Evolutionary conservation across 1,139 yeast genomes (phyloP), one percentile per base, ranked within the genome.

Genomic region (Debaryomyces subglobosus): DNA sequence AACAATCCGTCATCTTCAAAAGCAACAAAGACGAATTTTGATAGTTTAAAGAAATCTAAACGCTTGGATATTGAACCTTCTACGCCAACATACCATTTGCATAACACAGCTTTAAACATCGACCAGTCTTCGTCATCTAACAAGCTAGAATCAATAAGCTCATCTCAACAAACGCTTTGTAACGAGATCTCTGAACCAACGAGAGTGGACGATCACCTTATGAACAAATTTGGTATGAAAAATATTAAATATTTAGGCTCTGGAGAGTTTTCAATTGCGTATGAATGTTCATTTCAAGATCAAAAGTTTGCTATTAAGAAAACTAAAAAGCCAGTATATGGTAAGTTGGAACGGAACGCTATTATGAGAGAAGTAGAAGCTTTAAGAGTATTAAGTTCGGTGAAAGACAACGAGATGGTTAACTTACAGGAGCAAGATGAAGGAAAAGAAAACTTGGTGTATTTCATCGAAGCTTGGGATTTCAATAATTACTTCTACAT

Each of bases 241-340:
- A 81, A 84, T 56, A 90, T 92, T 42, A 78, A 79, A 46, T 69
- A 85, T 44, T 74, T 91, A 45, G 97, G 96, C 3, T 74, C 81
- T 37, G 98, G 99, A 18, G 96, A 90, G 65, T 94, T 94, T 62
- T 89, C 97, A 3, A 75, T 84, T 40, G 98, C 96, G 10, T 94
- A 83, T 66, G 90, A 88, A 59, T 85, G 88, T 50, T 68, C 89
- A 55, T 78, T 83, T 66, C 80, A 86, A 61, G 71, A 80, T 47
- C 80, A 80, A 35, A 82, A 81, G 57, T 90, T 84, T 67, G 98
- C 98, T 0, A 94, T 94, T 46, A 94, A 94, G 67, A 77, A 96
- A 52, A 82, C 95, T 25, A 88, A 87, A 59, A 74, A 74, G 59
- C 74, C 81, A 45, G 56, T 67, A 46, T 50, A 77, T 54, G 79